A percentile compares a stretch with the other conserved stretches of the same genome.
Conservation (phyloP, 2,329 filamentous ascomycete genomes). For the Hymenotorrendiella dingleyae region DNA sequence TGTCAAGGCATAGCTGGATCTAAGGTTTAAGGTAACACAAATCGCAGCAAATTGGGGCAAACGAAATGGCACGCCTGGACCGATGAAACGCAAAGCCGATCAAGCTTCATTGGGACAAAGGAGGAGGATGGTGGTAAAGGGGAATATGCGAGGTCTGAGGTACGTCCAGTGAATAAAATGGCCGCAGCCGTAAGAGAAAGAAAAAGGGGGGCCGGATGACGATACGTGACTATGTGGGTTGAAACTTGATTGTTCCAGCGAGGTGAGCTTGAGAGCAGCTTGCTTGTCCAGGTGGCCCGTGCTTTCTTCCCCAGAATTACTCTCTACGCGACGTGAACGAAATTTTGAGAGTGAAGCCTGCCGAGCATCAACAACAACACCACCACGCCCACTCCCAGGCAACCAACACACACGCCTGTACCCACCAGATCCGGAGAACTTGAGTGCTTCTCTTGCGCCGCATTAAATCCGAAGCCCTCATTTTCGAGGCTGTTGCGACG, state of each 20-base stretch:
- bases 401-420: no score
- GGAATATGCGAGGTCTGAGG: neutral
- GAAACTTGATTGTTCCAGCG: no score
- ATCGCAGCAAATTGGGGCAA: neutral
- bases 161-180: no score
- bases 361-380: constrained; percentile 3
- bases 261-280: neutral
- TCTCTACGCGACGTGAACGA: neutral
- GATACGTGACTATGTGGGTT: no score
- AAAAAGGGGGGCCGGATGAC: no score
- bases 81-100: neutral
- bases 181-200: no score
- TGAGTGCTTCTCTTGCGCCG: no score
- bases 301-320: neutral
- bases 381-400: neutral
- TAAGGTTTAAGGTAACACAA: neutral
- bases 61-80: neutral
- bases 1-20: constrained; percentile 1
- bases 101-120: neutral
- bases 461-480: neutral
- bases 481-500: neutral
- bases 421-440: neutral
- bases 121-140: no score
- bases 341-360: no score
- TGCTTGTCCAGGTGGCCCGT: neutral